Conservation (phyloP, 495 filamentous ascomycete species). For the Aspergillus bridgeri region DNA sequence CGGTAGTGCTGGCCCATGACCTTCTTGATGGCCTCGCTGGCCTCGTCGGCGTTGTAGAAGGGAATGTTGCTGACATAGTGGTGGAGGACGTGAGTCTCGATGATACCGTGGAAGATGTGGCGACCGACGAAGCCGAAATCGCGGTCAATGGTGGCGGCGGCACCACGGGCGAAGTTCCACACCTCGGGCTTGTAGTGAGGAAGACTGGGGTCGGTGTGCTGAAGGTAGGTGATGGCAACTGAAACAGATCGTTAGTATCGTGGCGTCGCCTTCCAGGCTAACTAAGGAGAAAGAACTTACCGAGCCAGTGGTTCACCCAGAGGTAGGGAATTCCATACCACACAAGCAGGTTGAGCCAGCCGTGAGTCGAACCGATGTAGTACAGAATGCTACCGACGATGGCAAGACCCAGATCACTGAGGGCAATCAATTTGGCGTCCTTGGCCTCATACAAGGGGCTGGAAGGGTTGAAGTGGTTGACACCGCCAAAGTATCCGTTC, state of each 20-base stretch:
- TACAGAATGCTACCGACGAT: constrained; percentile 55
- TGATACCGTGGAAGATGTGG: constrained; percentile 57
- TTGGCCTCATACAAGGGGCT: constrained; percentile 90
- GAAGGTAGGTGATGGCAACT: constrained; percentile 61
- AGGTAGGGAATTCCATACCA: constrained; percentile 96
- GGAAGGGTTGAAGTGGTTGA: constrained; percentile 90
- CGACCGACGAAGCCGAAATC: constrained; percentile 60
- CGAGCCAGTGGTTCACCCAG: constrained; percentile 96
- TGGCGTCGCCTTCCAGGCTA: neutral
- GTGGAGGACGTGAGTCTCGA: constrained; percentile 60
- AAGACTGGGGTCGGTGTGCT: constrained; percentile 58
- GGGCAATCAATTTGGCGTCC: constrained; percentile 74
- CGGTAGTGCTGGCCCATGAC: constrained; percentile 58
- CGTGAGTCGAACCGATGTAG: constrained; percentile 65
- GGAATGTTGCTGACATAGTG: constrained; percentile 61
- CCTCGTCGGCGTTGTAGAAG: constrained; percentile 61
- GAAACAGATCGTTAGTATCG: constrained; percentile 4
- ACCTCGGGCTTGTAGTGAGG: constrained; percentile 54
- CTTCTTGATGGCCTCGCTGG: constrained; percentile 55
- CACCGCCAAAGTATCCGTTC: constrained; percentile 75
- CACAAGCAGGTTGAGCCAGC: constrained; percentile 79
- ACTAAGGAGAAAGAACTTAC: constrained; percentile 32
- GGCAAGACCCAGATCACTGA: constrained; percentile 78
- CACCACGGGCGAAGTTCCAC: constrained; percentile 58
- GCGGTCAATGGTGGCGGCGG: constrained; percentile 58